A percentile compares a stretch with the other conserved stretches of the same genome.
These are phyloP conservation scores for Eucalyptus regnans DNA, from an alignment of 345 rosid genomes.

Conservation along the genomic window DNA sequence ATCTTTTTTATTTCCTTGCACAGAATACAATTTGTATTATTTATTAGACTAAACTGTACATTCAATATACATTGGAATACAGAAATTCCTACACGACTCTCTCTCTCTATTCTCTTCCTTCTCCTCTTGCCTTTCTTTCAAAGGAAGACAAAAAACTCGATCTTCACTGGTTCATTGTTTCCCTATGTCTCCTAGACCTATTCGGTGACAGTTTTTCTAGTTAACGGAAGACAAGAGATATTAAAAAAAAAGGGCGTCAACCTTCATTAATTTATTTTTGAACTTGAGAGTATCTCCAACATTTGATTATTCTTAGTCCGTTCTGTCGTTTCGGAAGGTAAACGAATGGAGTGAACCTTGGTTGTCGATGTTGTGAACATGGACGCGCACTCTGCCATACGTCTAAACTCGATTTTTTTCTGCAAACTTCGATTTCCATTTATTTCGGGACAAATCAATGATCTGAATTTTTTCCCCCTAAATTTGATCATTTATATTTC, in stretches of 20 bases:
- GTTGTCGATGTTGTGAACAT: neutral
- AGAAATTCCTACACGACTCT: no score
- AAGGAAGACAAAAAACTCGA: neutral
- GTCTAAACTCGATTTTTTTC: neutral
- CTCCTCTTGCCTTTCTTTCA: no score
- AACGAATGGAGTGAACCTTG: neutral
- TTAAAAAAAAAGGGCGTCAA: neutral
- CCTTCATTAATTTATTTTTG: neutral
- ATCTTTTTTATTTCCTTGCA: no score
- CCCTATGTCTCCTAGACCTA: neutral
- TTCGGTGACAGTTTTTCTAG: neutral
- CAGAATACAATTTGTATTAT: no score
- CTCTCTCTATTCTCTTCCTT: no score
- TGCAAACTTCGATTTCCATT: neutral
- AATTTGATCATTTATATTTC: neutral
- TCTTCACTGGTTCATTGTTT: neutral
- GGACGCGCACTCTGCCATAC: neutral
- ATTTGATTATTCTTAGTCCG: neutral
- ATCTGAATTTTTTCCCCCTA: neutral
- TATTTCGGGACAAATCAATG: neutral
- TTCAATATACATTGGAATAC: no score
- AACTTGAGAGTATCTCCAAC: neutral
- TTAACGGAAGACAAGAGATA: neutral
- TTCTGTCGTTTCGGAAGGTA: neutral
- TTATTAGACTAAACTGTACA: no score